A percentile compares a stretch with the other conserved stretches of the same genome.
phyloP scores from a whole-genome alignment of 208 protist genomes.

The Trypanosoma caninum region DNA sequence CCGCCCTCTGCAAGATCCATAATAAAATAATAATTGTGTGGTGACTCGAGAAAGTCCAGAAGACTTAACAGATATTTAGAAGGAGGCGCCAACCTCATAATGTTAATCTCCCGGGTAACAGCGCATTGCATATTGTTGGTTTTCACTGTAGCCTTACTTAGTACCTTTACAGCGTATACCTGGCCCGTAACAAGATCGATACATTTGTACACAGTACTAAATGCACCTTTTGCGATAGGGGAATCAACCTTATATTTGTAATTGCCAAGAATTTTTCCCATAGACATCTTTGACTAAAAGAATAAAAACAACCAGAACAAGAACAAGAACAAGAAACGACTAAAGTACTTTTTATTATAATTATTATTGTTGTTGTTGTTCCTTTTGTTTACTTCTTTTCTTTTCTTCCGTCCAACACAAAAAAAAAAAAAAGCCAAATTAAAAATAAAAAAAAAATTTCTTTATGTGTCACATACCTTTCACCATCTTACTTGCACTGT shows the following conservation, averaged over 20 bases:
- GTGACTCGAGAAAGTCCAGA: constrained; percentile 73
- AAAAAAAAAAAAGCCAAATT: too few relatives aligned
- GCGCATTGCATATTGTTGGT: constrained; percentile 56
- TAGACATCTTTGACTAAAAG: constrained; percentile 28
- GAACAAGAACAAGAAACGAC: too few relatives aligned
- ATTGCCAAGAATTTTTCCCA: constrained; percentile 56
- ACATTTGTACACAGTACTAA: constrained; percentile 83
- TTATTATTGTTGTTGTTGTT: too few relatives aligned
- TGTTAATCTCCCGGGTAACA: constrained; percentile 64
- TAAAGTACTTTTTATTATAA: too few relatives aligned
- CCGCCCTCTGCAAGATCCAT: constrained; percentile 78
- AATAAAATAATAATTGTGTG: constrained; percentile 79
- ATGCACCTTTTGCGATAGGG: constrained; percentile 63
- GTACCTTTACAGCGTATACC: constrained; percentile 71
- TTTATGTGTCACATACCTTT: too few relatives aligned
- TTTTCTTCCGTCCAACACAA: too few relatives aligned
- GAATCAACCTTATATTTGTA: constrained; percentile 59
- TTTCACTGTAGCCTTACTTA: constrained; percentile 38
- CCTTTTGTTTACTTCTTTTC: not conserved
- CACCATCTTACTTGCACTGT: too few relatives aligned
- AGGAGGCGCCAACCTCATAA: constrained; percentile 40
- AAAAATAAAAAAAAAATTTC: too few relatives aligned
- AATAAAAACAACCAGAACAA: constrained; percentile 1
- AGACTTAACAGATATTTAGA: constrained; percentile 57
- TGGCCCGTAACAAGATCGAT: constrained; percentile 30